These are phyloP conservation scores for Cyclostephanos tholiformis DNA, from an alignment of 108 stramenopile species.

Conservation along the genomic window DNA sequence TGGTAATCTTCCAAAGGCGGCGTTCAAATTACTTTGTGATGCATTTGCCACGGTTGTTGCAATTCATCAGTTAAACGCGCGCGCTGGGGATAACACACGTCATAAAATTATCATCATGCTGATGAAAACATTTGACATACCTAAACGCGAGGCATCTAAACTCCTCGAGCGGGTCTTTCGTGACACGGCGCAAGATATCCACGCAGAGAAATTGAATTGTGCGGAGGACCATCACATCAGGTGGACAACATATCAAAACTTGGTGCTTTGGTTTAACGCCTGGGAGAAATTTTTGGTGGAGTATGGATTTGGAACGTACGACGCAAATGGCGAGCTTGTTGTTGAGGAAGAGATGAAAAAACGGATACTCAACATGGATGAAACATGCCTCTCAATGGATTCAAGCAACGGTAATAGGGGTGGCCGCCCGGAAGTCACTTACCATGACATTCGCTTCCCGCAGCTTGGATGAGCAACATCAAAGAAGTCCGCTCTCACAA, in stretches of 20 bases:
- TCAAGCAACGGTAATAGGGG: slow-evolving; percentile 11
- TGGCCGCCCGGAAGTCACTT: slow-evolving; percentile 5
- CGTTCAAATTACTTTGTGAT: too few species aligned
- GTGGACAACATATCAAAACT: slow-evolving; percentile 23
- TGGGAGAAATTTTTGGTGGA: slow-evolving; percentile 24
- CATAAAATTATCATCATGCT: too few species aligned
- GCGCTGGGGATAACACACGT: too few species aligned
- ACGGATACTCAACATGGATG: slow-evolving; percentile 20
- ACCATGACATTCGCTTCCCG: too few species aligned
- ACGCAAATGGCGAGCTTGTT: neutral
- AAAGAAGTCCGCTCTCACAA: neutral
- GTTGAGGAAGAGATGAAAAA: slow-evolving; percentile 1
- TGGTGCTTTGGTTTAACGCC: slow-evolving; percentile 15
- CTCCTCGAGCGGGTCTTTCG: neutral
- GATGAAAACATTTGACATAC: too few species aligned
- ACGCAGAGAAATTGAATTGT: neutral
- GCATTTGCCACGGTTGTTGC: too few species aligned
- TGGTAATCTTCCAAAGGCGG: too few species aligned
- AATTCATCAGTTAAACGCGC: too few species aligned
- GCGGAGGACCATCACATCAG: slow-evolving; percentile 14
- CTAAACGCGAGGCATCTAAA: neutral
- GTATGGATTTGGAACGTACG: slow-evolving; percentile 11
- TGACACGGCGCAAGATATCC: neutral
- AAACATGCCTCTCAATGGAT: slow-evolving; percentile 10
- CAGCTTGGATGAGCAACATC: slow-evolving; percentile 12